Conservation (phyloP, 2,329 filamentous ascomycete species). For the Lecanicillium sp. region DNA sequence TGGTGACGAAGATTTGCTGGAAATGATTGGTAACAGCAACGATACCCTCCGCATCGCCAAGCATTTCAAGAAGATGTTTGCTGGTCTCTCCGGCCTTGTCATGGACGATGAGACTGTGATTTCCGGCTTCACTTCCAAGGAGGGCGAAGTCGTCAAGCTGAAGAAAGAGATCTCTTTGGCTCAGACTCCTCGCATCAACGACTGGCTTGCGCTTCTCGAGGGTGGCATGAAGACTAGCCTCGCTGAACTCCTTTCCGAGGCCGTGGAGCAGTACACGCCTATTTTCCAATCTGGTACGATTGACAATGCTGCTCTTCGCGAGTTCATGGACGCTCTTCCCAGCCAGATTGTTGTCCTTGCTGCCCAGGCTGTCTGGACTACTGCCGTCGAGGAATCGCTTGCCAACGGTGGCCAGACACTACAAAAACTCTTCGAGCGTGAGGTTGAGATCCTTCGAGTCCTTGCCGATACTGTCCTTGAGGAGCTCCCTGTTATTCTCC, state of each 20-base stretch:
- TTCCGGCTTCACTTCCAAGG: slow-evolving; percentile 88
- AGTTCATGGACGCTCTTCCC: slow-evolving; percentile 80
- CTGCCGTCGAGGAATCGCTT: slow-evolving; percentile 73
- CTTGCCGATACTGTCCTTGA: slow-evolving; percentile 85
- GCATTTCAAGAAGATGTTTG: slow-evolving; percentile 99
- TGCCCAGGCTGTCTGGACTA: slow-evolving; percentile 91
- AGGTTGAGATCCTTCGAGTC: slow-evolving; percentile 77
- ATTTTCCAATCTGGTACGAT: slow-evolving; percentile 69
- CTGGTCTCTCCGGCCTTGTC: slow-evolving; percentile 80
- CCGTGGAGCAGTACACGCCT: slow-evolving; percentile 72
- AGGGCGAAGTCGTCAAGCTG: slow-evolving; percentile 80
- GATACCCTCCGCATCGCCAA: slow-evolving; percentile 94
- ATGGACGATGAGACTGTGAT: slow-evolving; percentile 91
- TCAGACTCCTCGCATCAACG: slow-evolving; percentile 95
- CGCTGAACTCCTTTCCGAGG: slow-evolving; percentile 83
- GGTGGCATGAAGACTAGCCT: slow-evolving; percentile 90
- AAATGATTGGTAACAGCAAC: slow-evolving; percentile 99
- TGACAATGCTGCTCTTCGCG: slow-evolving; percentile 62
- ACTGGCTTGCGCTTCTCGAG: slow-evolving; percentile 94
- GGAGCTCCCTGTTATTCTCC: slow-evolving; percentile 76
- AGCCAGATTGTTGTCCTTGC: slow-evolving; percentile 94
- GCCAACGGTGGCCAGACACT: slow-evolving; percentile 65
- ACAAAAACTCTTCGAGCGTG: slow-evolving; percentile 66
- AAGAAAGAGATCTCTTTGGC: slow-evolving; percentile 88
- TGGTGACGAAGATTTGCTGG: slow-evolving; percentile 92